Conservation (phyloP, 148 eudicot genomes). For the Cornus kousa region DNA sequence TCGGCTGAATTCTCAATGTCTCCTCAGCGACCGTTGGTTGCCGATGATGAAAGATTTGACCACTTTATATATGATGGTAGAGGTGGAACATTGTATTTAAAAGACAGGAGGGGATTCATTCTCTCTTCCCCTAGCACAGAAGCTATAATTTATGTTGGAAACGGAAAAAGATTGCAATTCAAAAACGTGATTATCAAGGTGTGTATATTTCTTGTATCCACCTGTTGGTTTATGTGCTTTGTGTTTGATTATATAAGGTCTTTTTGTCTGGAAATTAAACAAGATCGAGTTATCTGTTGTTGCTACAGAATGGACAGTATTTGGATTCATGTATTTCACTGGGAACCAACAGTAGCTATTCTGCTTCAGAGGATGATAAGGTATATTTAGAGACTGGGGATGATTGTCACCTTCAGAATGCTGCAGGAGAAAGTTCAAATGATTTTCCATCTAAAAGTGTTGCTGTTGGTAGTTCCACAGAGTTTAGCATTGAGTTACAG, state of each 20-base stretch:
- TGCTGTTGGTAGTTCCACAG: constrained; percentile 43
- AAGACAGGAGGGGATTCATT: constrained; percentile 55
- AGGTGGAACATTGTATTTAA: constrained; percentile 72
- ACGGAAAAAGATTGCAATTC: constrained; percentile 78
- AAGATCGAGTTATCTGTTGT: constrained; percentile 5
- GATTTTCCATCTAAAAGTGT: constrained; percentile 33
- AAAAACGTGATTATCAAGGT: constrained; percentile 82
- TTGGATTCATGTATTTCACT: constrained; percentile 75
- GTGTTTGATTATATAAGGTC: not conserved
- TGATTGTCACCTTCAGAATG: constrained; percentile 29
- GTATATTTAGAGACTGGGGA: constrained; percentile 53
- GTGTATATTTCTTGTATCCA: constrained; percentile 23
- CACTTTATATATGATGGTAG: constrained; percentile 80
- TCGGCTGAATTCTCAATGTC: constrained; percentile 59
- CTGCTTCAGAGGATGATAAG: constrained; percentile 65
- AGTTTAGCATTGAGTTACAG: constrained; percentile 78
- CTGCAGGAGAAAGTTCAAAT: constrained; percentile 30
- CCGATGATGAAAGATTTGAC: constrained; percentile 70
- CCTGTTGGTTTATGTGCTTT: not conserved
- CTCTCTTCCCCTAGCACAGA: constrained; percentile 62
- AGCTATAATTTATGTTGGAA: constrained; percentile 73
- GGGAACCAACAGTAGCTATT: constrained; percentile 82
- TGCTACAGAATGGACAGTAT: constrained; percentile 73
- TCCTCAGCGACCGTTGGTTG: constrained; percentile 75
- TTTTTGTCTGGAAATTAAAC: not conserved